Base-by-base conservation (phyloP, 2,329 filamentous ascomycete species). In the Aureobasidium uvarum region DNA sequence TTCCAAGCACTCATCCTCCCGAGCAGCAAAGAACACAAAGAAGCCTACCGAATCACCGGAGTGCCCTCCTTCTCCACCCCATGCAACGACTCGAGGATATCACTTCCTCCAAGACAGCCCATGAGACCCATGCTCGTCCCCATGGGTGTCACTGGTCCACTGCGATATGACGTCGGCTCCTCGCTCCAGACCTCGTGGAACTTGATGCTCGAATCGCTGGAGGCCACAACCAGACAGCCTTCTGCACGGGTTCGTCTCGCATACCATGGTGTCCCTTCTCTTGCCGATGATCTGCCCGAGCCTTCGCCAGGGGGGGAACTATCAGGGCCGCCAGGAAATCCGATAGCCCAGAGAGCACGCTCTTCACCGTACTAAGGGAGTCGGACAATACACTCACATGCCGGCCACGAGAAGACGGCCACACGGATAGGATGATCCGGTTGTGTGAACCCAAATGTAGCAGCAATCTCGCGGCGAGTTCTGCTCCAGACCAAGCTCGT, bases 341-440 rank as follows among this genome's bases (percentile, higher is more conserved):
- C 82, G 55, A 98, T 88, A n/a, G 92, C 94, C 77, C 89, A 96
- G 36, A 99, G 78, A 11, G 93, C 94, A 43, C 92, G 84, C 74
- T 90, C 85, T 67, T 91, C 87, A 39, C 88, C 86, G 58, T 86
- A 87, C 94, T 87, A 98, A 0, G 92, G 90, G 65, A 98, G 89
- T 18, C 89, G 88, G 13, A 91, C 89, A 1, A 97, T 85, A 74
- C 95, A 91, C 69, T 86, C 86, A 77, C 95, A 98, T 64, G 90
- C 89, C 0, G 95, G 95, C 95, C 95, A 98, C 52, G 89, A 89
- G 77, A 97, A 99, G 10, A 98, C 89, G 1, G 92, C 95, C 69
- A 99, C 91, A 23, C 95, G 88, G 71, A 89, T 91, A 0, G 90
- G 86, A 73, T 99, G 95, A 48, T 96, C 91, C 0, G 94, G 92